Percentiles rank a stretch among this genome's conserved stretches.
phyloP scores from a whole-genome alignment of 192 early-diverging fungal genomes.

The Podochytrium sp. region DNA sequence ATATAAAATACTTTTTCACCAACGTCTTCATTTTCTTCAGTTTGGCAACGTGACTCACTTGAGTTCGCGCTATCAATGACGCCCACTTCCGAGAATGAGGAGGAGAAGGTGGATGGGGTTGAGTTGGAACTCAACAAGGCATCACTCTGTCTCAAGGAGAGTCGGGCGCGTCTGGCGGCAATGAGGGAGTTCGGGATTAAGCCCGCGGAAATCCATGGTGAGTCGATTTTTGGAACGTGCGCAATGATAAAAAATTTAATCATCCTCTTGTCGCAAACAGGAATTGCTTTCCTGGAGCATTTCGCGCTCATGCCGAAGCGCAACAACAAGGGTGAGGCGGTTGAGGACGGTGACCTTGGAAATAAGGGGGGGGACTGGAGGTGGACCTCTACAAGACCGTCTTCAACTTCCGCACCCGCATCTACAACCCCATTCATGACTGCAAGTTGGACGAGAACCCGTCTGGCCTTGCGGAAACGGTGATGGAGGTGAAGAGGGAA shows the following conservation, averaged over 20 bases:
- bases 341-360: not conserved
- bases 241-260: constrained; percentile 30
- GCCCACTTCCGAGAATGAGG: too few relatives aligned
- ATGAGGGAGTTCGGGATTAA: too few relatives aligned
- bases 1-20: too few relatives aligned
- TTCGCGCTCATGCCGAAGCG: not conserved
- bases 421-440: not conserved
- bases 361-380: not conserved
- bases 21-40: too few relatives aligned
- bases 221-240: too few relatives aligned
- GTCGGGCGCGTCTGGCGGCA: too few relatives aligned
- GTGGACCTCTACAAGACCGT: not conserved
- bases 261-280: constrained; percentile 40
- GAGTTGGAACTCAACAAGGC: too few relatives aligned
- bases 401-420: not conserved
- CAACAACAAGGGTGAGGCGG: not conserved
- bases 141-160: too few relatives aligned
- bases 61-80: too few relatives aligned
- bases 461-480: not conserved
- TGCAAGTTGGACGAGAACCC: not conserved
- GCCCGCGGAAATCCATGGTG: too few relatives aligned
- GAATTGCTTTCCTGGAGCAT: not conserved
- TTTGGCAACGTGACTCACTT: too few relatives aligned
- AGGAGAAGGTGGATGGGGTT: too few relatives aligned
- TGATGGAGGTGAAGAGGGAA: not conserved